Evolutionary conservation across 441 rosid genomes (phyloP).

Genomic region (Gossypium gossypioides): DNA sequence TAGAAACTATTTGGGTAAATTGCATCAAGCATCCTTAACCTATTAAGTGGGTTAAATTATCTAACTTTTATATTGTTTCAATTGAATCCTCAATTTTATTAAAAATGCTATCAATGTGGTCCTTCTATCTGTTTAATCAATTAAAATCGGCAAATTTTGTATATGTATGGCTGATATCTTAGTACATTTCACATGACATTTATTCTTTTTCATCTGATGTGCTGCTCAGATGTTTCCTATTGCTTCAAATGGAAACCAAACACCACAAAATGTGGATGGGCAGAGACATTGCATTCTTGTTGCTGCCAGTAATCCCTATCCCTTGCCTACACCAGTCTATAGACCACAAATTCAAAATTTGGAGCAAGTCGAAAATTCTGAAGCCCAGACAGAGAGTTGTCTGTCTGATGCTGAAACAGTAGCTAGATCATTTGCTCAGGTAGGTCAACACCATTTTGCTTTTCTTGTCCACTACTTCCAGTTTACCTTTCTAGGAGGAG

Average conservation of each 20-base stretch:
- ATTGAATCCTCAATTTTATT: neutral
- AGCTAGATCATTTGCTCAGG: constrained; percentile 70
- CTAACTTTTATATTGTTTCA: constrained; percentile 21
- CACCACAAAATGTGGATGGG: constrained; percentile 55
- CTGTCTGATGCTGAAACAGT: constrained; percentile 87
- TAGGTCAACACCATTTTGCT: constrained; percentile 19
- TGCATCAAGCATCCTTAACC: neutral
- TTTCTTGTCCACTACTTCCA: constrained; percentile 4
- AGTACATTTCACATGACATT: neutral
- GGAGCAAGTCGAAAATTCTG: constrained; percentile 56
- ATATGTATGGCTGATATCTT: neutral
- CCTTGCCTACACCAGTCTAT: constrained; percentile 90
- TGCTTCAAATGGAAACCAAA: constrained; percentile 48
- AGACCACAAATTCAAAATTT: constrained; percentile 56
- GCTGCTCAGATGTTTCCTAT: constrained; percentile 61
- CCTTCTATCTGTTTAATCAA: neutral
- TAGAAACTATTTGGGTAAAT: neutral
- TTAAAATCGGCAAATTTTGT: neutral
- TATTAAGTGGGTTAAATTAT: neutral
- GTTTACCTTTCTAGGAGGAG: constrained; percentile 13
- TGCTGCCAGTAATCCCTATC: constrained; percentile 86
- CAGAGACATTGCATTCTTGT: constrained; percentile 83
- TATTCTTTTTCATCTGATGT: constrained; percentile 29
- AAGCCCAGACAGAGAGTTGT: constrained; percentile 54
- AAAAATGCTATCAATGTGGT: constrained; percentile 6